Evolutionary conservation across 179 eudicot species (phyloP).

Genomic region (Carnegiea gigantea): DNA sequence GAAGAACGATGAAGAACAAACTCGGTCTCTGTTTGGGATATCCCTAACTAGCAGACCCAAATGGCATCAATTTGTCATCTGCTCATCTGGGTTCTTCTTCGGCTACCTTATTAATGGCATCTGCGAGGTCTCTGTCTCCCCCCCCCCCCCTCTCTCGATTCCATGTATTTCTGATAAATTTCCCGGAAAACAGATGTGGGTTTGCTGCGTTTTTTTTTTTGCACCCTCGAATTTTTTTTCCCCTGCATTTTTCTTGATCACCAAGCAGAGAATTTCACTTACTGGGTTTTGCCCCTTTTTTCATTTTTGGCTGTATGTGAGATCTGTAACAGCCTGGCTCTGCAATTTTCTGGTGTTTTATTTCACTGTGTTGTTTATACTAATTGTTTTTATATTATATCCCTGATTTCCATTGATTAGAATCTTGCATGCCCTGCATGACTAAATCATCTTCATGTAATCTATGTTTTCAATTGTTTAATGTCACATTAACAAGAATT

Average conservation of each 20-base stretch:
- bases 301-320: background rate
- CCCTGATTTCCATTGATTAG: background rate
- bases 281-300: too few species aligned
- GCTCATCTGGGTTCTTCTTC: conserved; percentile 82
- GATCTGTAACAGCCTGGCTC: conserved; percentile 1
- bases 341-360: background rate
- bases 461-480: background rate
- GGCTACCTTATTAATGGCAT: conserved; percentile 75
- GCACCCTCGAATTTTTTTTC: background rate
- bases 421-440: conserved; percentile 27
- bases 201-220: background rate
- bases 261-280: background rate
- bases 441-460: background rate
- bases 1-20: conserved; percentile 2
- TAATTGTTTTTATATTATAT: background rate
- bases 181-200: background rate
- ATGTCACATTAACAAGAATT: background rate
- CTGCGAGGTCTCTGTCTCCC: conserved; percentile 48
- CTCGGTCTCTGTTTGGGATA: background rate
- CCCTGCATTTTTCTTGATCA: background rate
- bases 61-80: conserved; percentile 71
- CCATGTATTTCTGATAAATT: background rate
- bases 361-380: too few species aligned
- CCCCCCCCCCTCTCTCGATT: background rate
- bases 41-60: conserved; percentile 32